Conservation (phyloP, 768 basidiomycete genomes). For the Boletus edulis region DNA sequence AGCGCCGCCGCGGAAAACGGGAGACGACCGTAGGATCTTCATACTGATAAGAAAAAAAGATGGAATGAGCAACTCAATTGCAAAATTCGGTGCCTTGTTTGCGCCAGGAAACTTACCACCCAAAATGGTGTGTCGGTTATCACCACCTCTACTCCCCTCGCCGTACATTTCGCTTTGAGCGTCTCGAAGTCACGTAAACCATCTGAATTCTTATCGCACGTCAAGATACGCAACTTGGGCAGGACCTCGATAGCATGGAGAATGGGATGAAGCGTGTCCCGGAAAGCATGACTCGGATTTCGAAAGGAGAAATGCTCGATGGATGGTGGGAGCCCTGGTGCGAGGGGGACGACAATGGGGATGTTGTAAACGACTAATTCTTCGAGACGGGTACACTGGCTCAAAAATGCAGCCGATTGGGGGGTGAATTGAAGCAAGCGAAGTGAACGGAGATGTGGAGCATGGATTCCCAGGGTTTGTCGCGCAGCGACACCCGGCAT, state of each 20-base stretch:
- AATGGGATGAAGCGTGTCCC: slow-evolving; percentile 26
- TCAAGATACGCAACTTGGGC: slow-evolving; percentile 37
- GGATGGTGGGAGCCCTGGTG: slow-evolving; percentile 31
- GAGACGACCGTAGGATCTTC: slow-evolving; percentile 36
- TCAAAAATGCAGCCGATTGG: slow-evolving; percentile 33
- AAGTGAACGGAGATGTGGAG: slow-evolving; percentile 40
- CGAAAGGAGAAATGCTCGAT: slow-evolving; percentile 42
- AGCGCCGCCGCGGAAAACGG: slow-evolving; percentile 36
- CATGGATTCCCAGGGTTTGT: slow-evolving; percentile 27
- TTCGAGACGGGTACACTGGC: slow-evolving; percentile 36
- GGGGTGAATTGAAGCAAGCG: slow-evolving; percentile 37
- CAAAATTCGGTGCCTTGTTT: not conserved
- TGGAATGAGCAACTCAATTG: not conserved
- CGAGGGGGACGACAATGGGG: slow-evolving; percentile 34
- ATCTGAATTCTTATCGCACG: slow-evolving; percentile 29
- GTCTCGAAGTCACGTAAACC: slow-evolving; percentile 20
- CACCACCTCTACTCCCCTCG: slow-evolving; percentile 28
- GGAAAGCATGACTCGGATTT: slow-evolving; percentile 23
- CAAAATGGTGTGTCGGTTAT: slow-evolving; percentile 31
- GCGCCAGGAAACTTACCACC: slow-evolving; percentile 31
- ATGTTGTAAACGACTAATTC: slow-evolving; percentile 40
- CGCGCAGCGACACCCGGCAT: slow-evolving; percentile 26
- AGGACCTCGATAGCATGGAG: slow-evolving; percentile 32
- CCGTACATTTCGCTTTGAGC: slow-evolving; percentile 29
- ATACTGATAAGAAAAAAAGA: slow-evolving; percentile 19